phyloP scores from a whole-genome alignment of 225 moss, liverwort and hornwort genomes.

The Pseudoscleropodium purum region DNA sequence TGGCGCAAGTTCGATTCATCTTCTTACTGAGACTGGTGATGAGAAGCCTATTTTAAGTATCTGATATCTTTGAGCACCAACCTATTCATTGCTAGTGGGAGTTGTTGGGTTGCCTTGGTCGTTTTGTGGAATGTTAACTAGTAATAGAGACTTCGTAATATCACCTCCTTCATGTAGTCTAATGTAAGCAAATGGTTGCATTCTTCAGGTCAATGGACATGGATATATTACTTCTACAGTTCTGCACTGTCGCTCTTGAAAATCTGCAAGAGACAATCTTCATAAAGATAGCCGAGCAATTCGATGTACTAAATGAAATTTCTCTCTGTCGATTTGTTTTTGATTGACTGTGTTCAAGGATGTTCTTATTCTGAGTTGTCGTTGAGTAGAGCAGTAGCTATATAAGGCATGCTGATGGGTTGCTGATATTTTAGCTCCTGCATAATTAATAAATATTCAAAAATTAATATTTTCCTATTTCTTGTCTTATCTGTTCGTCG shows the following conservation, averaged over 20 bases:
- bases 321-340: not conserved
- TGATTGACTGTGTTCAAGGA: not conserved
- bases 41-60: not conserved
- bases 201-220: conserved; percentile 88
- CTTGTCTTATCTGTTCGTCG: not conserved
- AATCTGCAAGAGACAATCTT: conserved; percentile 66
- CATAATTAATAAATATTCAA: not conserved
- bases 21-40: not conserved
- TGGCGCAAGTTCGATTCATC: not conserved
- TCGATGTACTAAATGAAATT: conserved; percentile 38
- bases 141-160: not conserved
- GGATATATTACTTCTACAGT: conserved; percentile 85
- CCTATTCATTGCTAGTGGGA: not conserved
- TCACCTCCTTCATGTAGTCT: not conserved
- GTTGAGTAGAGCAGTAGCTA: not conserved
- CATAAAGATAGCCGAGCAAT: conserved; percentile 59
- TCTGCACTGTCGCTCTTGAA: conserved; percentile 69
- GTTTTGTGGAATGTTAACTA: not conserved
- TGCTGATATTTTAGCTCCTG: not conserved
- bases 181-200: not conserved
- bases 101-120: not conserved
- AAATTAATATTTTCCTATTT: not conserved
- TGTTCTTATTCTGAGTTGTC: not conserved
- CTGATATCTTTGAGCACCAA: not conserved
- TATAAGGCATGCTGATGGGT: not conserved